Evolutionary conservation across 2,329 filamentous ascomycete genomes (phyloP).

Genomic region (Fusarium miscanthi): DNA sequence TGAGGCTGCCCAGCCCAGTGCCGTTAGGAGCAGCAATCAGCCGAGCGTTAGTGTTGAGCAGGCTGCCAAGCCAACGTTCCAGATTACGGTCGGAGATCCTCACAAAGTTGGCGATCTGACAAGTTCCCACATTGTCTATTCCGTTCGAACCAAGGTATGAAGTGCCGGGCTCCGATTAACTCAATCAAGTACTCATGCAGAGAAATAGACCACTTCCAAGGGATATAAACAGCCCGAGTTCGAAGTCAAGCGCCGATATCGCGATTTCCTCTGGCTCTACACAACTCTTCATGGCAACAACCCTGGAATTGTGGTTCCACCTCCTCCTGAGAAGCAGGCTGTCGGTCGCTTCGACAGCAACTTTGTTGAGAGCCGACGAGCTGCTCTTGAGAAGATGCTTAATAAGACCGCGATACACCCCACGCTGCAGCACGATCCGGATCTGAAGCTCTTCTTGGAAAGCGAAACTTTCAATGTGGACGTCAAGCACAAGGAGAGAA

Average conservation of each 20-base stretch:
- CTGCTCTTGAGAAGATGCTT: conserved; percentile 95
- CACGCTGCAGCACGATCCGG: conserved; percentile 89
- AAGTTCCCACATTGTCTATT: conserved; percentile 97
- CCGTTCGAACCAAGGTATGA: conserved; percentile 87
- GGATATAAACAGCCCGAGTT: conserved; percentile 94
- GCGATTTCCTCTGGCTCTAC: conserved; percentile 98
- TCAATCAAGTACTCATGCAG: conserved; percentile 1
- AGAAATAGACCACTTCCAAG: conserved; percentile 85
- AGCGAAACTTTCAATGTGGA: conserved; percentile 96
- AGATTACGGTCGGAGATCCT: conserved; percentile 93
- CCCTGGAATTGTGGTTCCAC: conserved; percentile 93
- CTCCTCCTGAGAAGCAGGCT: conserved; percentile 97
- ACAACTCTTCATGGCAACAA: conserved; percentile 94
- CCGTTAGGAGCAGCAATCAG: conserved; percentile 63
- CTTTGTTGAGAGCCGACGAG: conserved; percentile 92
- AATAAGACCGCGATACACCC: conserved; percentile 94
- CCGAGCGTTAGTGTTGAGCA: conserved; percentile 93
- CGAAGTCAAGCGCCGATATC: conserved; percentile 90
- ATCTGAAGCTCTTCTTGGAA: conserved; percentile 96
- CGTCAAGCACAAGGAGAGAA: conserved; percentile 96
- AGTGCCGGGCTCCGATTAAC: neutral
- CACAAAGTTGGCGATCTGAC: conserved; percentile 98
- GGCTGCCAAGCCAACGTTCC: conserved; percentile 90
- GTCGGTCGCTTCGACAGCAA: conserved; percentile 96
- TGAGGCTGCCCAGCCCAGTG: conserved; percentile 65